phyloP scores from a whole-genome alignment of 306 rosid species.

The Prunus campanulata region DNA sequence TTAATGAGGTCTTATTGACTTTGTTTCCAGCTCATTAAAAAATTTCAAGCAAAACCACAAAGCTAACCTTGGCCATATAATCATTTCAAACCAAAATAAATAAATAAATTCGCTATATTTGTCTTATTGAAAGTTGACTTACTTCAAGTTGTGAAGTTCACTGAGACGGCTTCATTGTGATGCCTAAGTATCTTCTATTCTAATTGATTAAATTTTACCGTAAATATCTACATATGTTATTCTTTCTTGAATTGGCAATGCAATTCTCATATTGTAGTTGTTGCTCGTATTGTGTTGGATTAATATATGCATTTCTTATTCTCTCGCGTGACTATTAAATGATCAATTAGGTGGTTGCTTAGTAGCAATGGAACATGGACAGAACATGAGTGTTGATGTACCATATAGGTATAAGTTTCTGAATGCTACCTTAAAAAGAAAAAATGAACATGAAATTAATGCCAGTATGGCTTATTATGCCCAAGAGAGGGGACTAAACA shows the following conservation, averaged over 20 bases:
- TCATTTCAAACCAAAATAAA: not conserved
- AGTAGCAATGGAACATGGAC: not conserved
- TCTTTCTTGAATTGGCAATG: not conserved
- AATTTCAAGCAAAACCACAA: not conserved
- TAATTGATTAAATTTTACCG: not conserved
- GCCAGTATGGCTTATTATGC: not conserved
- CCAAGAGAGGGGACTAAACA: not conserved
- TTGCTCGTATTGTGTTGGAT: not conserved
- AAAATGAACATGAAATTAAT: not conserved
- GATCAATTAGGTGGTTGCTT: not conserved
- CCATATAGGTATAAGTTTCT: not conserved
- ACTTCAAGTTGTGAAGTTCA: not conserved
- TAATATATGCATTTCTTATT: not conserved
- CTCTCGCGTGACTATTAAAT: not conserved
- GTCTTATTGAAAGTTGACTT: too few species aligned
- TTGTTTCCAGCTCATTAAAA: not conserved
- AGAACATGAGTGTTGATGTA: not conserved
- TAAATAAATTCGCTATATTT: too few species aligned
- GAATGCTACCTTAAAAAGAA: not conserved
- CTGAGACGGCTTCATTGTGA: not conserved
- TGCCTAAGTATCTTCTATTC: not conserved
- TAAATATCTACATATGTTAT: not conserved
- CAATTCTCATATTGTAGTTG: not conserved
- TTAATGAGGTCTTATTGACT: conserved; percentile 5
- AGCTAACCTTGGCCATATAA: not conserved